Evolutionary conservation across 768 basidiomycete genomes (phyloP).

Genomic region (Megacollybia marginata): DNA sequence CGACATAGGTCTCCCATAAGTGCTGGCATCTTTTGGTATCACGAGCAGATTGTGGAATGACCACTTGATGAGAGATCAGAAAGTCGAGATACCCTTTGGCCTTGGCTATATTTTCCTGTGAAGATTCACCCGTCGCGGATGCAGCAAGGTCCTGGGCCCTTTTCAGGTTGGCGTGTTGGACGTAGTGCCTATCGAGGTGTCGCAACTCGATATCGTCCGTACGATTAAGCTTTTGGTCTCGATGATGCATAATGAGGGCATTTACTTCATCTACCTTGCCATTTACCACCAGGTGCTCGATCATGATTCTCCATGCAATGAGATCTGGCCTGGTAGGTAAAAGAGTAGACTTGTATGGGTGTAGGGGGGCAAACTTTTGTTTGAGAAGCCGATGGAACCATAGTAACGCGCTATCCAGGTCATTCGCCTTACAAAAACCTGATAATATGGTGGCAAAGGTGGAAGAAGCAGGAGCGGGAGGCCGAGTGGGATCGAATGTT

Average conservation of each 20-base stretch:
- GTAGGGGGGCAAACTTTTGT: constrained; percentile 23
- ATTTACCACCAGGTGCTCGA: constrained; percentile 45
- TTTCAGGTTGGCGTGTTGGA: neutral
- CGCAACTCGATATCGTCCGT: constrained; percentile 27
- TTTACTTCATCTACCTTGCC: constrained; percentile 50
- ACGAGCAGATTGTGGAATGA: neutral
- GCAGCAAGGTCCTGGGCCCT: neutral
- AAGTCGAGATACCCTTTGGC: neutral
- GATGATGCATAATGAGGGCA: constrained; percentile 32
- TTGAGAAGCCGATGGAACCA: constrained; percentile 68
- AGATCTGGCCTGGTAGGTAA: constrained; percentile 44
- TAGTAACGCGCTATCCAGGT: constrained; percentile 51
- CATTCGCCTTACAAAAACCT: constrained; percentile 58
- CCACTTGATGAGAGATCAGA: neutral
- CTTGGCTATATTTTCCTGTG: neutral
- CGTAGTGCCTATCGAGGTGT: constrained; percentile 20
- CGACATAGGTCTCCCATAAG: neutral
- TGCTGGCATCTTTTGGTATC: neutral
- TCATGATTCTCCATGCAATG: constrained; percentile 50
- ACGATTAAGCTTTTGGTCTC: constrained; percentile 8
- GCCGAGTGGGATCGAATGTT: constrained; percentile 27
- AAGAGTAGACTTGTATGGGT: constrained; percentile 35
- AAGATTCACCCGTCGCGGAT: neutral
- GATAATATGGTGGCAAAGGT: constrained; percentile 59
- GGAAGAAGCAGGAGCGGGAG: constrained; percentile 51